Evolutionary conservation across 1,284 basidiomycete genomes (phyloP).

Genomic region (Leccinum pachyderme): DNA sequence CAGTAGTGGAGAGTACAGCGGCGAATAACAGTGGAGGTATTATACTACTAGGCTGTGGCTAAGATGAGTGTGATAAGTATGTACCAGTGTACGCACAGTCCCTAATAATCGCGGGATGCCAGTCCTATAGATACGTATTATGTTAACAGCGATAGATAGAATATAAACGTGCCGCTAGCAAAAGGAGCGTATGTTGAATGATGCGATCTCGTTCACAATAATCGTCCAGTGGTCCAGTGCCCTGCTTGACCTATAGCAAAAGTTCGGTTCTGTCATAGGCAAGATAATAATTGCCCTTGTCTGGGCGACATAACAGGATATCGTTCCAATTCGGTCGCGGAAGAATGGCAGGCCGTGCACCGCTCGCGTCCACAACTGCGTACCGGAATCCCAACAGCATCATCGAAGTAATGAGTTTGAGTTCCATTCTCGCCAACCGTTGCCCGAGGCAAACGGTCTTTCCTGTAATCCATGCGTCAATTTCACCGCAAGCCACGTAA

Average conservation of each 20-base stretch:
- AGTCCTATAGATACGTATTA: slow-evolving; percentile 7
- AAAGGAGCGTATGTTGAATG: slow-evolving; percentile 13
- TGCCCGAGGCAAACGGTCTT: slow-evolving; percentile 67
- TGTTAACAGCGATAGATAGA: slow-evolving; percentile 21
- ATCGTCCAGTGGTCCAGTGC: slow-evolving; percentile 20
- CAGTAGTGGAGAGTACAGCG: slow-evolving; percentile 13
- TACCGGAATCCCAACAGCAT: slow-evolving; percentile 61
- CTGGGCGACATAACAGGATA: slow-evolving; percentile 60
- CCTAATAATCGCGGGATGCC: slow-evolving; percentile 15
- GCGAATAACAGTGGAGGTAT: slow-evolving; percentile 12
- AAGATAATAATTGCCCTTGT: slow-evolving; percentile 50
- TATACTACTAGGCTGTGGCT: slow-evolving; percentile 13
- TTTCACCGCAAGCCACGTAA: slow-evolving; percentile 19
- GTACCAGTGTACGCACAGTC: slow-evolving; percentile 13
- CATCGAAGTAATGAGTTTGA: slow-evolving; percentile 65
- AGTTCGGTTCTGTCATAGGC: slow-evolving; percentile 39
- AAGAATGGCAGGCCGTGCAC: slow-evolving; percentile 40
- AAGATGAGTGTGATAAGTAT: slow-evolving; percentile 3
- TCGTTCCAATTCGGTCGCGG: slow-evolving; percentile 77
- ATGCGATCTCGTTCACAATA: slow-evolving; percentile 18
- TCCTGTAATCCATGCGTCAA: slow-evolving; percentile 41
- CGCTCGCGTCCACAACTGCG: slow-evolving; percentile 49
- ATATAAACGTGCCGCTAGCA: slow-evolving; percentile 15
- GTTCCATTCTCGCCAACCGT: slow-evolving; percentile 65
- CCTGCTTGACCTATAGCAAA: slow-evolving; percentile 28